Base-by-base conservation (phyloP, 139 green algal genomes). In the Ettlia oleoabundans region DNA sequence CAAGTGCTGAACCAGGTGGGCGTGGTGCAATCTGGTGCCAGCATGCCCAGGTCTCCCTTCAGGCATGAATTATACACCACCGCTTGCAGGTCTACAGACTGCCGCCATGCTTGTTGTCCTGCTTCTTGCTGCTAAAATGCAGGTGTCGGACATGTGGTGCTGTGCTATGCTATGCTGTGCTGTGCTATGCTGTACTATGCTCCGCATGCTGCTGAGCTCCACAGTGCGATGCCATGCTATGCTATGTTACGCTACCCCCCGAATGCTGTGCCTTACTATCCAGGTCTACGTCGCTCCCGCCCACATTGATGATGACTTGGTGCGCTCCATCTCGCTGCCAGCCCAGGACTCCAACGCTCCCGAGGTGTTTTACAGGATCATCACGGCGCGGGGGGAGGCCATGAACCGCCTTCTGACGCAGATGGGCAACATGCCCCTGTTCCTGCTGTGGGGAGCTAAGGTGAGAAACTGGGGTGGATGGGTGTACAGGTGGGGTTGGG, bases 351-450 rank as follows among this genome's bases (percentile, higher is more conserved):
- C 90, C 55, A 81, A 85, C 5, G 93, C 93, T 10, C 74, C 87
- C 15, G 93, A 96, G 66, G 92, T 95, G 6, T 97, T 97, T 82
- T 95, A 92, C 88, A 80, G 89, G 22, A 85, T 97, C 72, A 95
- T 94, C 75, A 88, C 87, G 40, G 73, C 73, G 35, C 73, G 64
- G 24, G 68, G 74, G 13, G 82, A 83, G 37, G 73, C 52, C n/a
- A 81, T 96, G 15, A 92, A 94, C 83, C 42, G 40, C 9, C 77
- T 95, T 52, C 71, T 95, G 37, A 65, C 65, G 53, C 65, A 76
- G 30, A 52, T 95, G 35, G 58, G 89, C n/a, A 43, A 51, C 30
- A 77, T 84, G 84, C 93, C 93, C 26, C 62, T 96, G 84, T 89
- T 94, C 72, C 84, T 96, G 73, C 84, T 95, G 64, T 96, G 91